Percentiles rank a stretch among this genome's conserved stretches.
These are phyloP conservation scores for Aspergillus brasiliensis DNA, from an alignment of 2,329 filamentous ascomycete genomes.

Conservation along the genomic window DNA sequence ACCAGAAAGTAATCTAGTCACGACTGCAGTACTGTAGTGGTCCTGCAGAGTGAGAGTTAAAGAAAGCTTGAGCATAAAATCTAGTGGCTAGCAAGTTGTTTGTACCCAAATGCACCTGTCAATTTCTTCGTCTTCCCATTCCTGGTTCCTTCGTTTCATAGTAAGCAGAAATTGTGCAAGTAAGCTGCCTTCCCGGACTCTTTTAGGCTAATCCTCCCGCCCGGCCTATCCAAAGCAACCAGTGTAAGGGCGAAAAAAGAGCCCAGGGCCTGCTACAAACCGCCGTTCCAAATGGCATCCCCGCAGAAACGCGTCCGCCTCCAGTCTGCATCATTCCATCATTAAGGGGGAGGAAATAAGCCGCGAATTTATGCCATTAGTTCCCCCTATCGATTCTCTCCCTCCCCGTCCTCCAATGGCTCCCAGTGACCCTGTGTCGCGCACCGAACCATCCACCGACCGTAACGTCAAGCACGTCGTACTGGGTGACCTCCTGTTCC, in stretches of 20 bases:
- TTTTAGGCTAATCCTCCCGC: not conserved
- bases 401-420: conserved; percentile 30
- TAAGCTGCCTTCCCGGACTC: not conserved
- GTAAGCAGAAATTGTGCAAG: not conserved
- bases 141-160: no score
- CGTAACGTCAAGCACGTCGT: conserved; percentile 87
- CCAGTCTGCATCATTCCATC: not conserved
- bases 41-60: not conserved
- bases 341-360: not conserved
- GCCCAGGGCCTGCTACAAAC: not conserved
- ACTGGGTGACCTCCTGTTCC: conserved; percentile 79
- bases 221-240: not conserved
- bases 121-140: no score
- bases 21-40: not conserved
- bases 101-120: no score
- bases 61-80: not conserved
- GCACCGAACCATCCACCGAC: conserved; percentile 48
- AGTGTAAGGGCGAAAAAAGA: no score
- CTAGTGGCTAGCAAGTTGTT: not conserved
- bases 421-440: conserved; percentile 25
- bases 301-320: not conserved
- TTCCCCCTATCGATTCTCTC: not conserved
- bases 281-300: conserved; percentile 15
- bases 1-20: no score
- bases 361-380: not conserved